These are phyloP conservation scores for Chalciporus sp. DNA, from an alignment of 1,284 basidiomycete genomes.

Conservation along the genomic window DNA sequence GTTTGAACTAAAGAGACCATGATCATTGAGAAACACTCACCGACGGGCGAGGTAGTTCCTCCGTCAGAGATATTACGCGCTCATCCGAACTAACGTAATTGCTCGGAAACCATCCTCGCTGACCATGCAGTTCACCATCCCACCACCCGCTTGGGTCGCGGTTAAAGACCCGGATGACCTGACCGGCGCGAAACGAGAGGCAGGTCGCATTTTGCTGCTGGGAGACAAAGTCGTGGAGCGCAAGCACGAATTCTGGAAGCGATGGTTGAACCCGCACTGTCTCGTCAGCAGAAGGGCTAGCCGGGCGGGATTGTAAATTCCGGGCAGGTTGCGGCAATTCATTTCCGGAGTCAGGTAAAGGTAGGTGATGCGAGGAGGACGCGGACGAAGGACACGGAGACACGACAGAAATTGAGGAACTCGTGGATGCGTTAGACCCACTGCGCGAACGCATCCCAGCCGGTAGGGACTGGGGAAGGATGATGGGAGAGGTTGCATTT, in stretches of 20 bases:
- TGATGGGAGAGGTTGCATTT: constrained; percentile 9
- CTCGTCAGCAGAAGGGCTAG: constrained; percentile 44
- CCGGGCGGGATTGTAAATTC: constrained; percentile 27
- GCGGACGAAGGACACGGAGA: constrained; percentile 57
- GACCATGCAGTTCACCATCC: constrained; percentile 90
- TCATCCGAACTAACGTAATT: constrained; percentile 78
- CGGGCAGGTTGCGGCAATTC: constrained; percentile 8
- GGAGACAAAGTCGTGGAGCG: constrained; percentile 86
- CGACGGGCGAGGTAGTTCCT: constrained; percentile 46
- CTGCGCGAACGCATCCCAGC: constrained; percentile 42
- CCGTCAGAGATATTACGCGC: constrained; percentile 50
- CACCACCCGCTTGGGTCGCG: constrained; percentile 94
- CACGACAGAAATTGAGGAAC: constrained; percentile 54
- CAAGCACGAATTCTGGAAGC: constrained; percentile 70
- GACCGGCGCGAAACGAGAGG: constrained; percentile 86
- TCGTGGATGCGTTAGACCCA: constrained; percentile 55
- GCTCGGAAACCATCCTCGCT: constrained; percentile 98
- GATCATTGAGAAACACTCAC: constrained; percentile 40
- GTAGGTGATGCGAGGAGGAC: constrained; percentile 51
- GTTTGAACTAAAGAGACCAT: not conserved
- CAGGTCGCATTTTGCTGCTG: constrained; percentile 76
- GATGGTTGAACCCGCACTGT: constrained; percentile 42
- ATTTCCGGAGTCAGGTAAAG: constrained; percentile 31
- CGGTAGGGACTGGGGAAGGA: constrained; percentile 11
- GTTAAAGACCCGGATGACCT: constrained; percentile 89